phyloP scores from a whole-genome alignment of 768 basidiomycete species.

The Dendrothele bispora region DNA sequence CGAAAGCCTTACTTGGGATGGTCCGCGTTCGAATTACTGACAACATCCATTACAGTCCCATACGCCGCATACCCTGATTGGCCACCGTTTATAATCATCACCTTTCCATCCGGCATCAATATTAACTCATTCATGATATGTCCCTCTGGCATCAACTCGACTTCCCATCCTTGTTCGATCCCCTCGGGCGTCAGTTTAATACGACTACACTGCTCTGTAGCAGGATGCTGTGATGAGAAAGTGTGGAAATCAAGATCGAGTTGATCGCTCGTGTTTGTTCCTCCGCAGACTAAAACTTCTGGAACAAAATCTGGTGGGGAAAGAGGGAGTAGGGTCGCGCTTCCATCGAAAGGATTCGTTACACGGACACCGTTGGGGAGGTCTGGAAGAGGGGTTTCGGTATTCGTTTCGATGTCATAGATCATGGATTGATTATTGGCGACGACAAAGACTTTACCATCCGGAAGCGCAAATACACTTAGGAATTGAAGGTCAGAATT shows the following conservation, averaged over 20 bases:
- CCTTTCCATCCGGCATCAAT: conserved; percentile 49
- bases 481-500: too few species aligned
- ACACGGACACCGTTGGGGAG: conserved; percentile 47
- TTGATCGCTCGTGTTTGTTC: conserved; percentile 21
- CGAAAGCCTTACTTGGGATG: conserved; percentile 40
- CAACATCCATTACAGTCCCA: conserved; percentile 25
- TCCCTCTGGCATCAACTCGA: conserved; percentile 48
- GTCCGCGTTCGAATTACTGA: conserved; percentile 45
- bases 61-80: conserved; percentile 24
- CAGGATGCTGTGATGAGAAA: conserved; percentile 53
- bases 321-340: conserved; percentile 37
- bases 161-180: conserved; percentile 36
- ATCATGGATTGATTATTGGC: conserved; percentile 34
- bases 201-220: conserved; percentile 32
- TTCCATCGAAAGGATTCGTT: conserved; percentile 54
- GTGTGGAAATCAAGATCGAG: conserved; percentile 38
- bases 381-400: conserved; percentile 29
- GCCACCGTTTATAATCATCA: conserved; percentile 53
- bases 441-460: conserved; percentile 42
- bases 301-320: conserved; percentile 27
- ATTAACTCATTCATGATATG: conserved; percentile 60
- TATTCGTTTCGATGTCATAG: conserved; percentile 31
- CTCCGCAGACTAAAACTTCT: conserved; percentile 35
- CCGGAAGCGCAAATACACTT: conserved; percentile 42
- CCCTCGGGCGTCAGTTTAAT: conserved; percentile 55